phyloP scores from a whole-genome alignment of 2,329 filamentous ascomycete genomes.

The Fusarium napiforme region DNA sequence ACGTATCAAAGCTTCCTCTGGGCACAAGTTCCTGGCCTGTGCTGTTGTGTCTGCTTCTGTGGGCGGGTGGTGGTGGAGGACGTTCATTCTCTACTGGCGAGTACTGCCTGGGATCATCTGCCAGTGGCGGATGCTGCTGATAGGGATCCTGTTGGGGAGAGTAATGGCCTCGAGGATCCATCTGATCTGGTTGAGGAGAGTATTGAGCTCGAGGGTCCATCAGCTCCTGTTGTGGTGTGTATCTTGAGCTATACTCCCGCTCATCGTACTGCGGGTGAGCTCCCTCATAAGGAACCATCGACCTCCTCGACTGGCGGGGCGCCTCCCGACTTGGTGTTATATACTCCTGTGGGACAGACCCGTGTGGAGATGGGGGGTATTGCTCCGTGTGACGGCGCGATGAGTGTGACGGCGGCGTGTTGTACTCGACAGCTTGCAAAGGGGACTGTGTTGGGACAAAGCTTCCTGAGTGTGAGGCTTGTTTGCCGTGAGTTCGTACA shows the following conservation, averaged over 20 bases:
- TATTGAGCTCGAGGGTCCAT: conserved; percentile 51
- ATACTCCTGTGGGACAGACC: conserved; percentile 33
- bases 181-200: conserved; percentile 51
- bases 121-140: conserved; percentile 42
- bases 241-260: conserved; percentile 50
- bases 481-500: conserved; percentile 59
- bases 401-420: conserved; percentile 52
- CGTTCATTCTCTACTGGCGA: conserved; percentile 55
- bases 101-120: conserved; percentile 49
- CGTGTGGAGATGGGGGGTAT: conserved; percentile 50
- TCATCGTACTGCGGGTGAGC: conserved; percentile 52
- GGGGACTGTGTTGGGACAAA: conserved; percentile 65
- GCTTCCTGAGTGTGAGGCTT: conserved; percentile 48
- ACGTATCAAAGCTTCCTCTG: conserved; percentile 55
- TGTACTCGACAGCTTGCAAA: conserved; percentile 64
- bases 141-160: conserved; percentile 48
- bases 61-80: conserved; percentile 67
- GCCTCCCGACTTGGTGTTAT: conserved; percentile 35
- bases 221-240: conserved; percentile 51
- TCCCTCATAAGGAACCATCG: conserved; percentile 52
- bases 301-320: conserved; percentile 48
- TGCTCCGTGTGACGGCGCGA: conserved; percentile 51
- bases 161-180: conserved; percentile 52
- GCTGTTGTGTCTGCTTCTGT: conserved; percentile 60
- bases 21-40: conserved; percentile 56